phyloP scores from a whole-genome alignment of 2,329 filamentous ascomycete genomes.

The Hymenoscyphus scutula region DNA sequence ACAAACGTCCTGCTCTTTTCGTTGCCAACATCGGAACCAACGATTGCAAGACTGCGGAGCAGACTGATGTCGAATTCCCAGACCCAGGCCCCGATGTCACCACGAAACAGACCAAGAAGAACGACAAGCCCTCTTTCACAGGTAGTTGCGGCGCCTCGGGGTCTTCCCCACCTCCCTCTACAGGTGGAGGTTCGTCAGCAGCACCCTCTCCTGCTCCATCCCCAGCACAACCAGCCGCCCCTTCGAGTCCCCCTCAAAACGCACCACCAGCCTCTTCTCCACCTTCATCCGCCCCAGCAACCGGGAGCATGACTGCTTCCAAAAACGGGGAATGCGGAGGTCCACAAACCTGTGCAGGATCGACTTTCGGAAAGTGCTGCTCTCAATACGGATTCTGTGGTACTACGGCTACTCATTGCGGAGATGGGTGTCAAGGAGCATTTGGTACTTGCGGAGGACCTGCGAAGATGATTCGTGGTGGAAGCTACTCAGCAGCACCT shows the following conservation, averaged over 20 bases:
- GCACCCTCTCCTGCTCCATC: background rate
- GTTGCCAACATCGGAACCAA: slow-evolving; percentile 52
- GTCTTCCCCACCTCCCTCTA: slow-evolving; percentile 7
- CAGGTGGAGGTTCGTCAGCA: background rate
- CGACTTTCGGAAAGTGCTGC: slow-evolving; percentile 12
- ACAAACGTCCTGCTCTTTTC: slow-evolving; percentile 54
- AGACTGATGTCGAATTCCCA: slow-evolving; percentile 52
- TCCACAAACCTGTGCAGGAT: slow-evolving; percentile 3
- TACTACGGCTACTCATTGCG: slow-evolving; percentile 9
- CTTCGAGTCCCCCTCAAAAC: background rate
- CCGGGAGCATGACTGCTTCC: background rate
- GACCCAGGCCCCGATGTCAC: slow-evolving; percentile 45
- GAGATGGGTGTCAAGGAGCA: slow-evolving; percentile 7
- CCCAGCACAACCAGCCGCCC: background rate
- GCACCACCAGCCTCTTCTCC: background rate
- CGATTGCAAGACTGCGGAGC: slow-evolving; percentile 49
- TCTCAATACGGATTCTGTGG: slow-evolving; percentile 12
- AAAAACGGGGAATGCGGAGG: slow-evolving; percentile 8
- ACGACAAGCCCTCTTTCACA: slow-evolving; percentile 18
- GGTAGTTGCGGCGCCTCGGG: slow-evolving; percentile 23
- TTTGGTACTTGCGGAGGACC: slow-evolving; percentile 11
- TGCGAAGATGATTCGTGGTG: slow-evolving; percentile 3
- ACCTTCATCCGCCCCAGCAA: background rate
- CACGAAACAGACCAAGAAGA: slow-evolving; percentile 12
- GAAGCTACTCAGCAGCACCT: background rate